These are phyloP conservation scores for Talaromyces sp. DNA, from an alignment of 2,329 filamentous ascomycete species.

Conservation along the genomic window DNA sequence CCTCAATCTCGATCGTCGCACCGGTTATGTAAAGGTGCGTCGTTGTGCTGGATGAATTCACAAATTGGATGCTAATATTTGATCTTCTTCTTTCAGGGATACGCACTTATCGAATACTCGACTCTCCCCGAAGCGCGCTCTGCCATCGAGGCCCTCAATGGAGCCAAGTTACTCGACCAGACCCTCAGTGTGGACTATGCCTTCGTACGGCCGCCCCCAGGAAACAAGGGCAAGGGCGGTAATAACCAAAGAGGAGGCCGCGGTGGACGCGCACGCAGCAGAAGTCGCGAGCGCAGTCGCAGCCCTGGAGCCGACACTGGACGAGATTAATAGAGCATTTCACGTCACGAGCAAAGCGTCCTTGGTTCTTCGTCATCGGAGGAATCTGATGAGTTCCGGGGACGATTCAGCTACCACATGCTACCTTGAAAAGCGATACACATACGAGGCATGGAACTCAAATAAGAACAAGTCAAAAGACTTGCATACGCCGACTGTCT, in stretches of 20 bases:
- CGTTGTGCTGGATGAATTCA: background rate
- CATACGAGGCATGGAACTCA: background rate
- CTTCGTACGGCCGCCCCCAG: slow-evolving; percentile 59
- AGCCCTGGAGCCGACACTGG: slow-evolving; percentile 35
- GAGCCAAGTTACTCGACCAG: slow-evolving; percentile 60
- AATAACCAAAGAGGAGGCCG: slow-evolving; percentile 40
- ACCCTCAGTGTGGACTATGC: slow-evolving; percentile 63
- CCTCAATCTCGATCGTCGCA: slow-evolving; percentile 62
- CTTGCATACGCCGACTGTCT: slow-evolving; percentile 15
- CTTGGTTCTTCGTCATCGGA: background rate
- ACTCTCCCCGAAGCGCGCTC: slow-evolving; percentile 61
- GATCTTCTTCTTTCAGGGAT: slow-evolving; percentile 48
- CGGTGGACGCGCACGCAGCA: slow-evolving; percentile 39
- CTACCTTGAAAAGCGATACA: background rate
- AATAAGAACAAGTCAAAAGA: background rate
- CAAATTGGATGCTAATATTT: background rate
- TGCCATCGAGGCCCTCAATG: slow-evolving; percentile 60
- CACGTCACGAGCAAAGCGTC: background rate
- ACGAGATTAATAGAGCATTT: slow-evolving; percentile 25
- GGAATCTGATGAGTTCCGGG: background rate
- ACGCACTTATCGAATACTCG: slow-evolving; percentile 63
- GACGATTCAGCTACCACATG: background rate
- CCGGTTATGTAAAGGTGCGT: slow-evolving; percentile 64
- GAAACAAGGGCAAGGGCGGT: slow-evolving; percentile 41
- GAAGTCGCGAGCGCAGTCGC: slow-evolving; percentile 46